A percentile compares a stretch with the other conserved stretches of the same genome.
Conservation (phyloP, 805 yeast species). For the Starmerella khaoyaiensis region DNA sequence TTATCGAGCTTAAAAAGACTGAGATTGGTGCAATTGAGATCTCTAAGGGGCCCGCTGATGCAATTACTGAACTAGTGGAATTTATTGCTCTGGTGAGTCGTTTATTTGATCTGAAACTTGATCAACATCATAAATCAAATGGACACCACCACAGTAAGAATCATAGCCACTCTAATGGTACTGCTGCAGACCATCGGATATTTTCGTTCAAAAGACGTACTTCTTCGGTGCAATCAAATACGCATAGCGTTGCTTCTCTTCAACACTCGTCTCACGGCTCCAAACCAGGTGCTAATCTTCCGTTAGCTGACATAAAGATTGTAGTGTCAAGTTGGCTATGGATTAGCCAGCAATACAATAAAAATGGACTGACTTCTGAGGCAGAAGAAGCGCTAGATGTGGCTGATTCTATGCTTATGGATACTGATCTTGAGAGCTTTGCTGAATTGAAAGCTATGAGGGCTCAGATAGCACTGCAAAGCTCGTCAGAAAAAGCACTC, state of each 20-base stretch:
- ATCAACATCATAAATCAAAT: not conserved
- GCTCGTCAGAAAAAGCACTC: conserved; percentile 13
- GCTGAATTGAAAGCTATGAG: conserved; percentile 7
- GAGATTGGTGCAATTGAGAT: conserved; percentile 57
- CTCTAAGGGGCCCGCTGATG: conserved; percentile 42
- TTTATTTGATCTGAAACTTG: conserved; percentile 29
- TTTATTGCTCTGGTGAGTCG: conserved; percentile 46
- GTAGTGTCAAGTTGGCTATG: conserved; percentile 49
- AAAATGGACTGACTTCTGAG: conserved; percentile 42
- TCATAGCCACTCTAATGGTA: not conserved
- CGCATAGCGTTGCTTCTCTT: conserved; percentile 27
- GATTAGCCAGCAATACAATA: conserved; percentile 51
- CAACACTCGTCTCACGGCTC: not conserved
- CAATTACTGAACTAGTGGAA: conserved; percentile 53
- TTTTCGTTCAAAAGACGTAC: conserved; percentile 7
- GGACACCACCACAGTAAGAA: conserved; percentile 2
- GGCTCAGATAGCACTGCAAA: conserved; percentile 7
- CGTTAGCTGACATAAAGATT: conserved; percentile 10
- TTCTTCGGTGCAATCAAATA: not conserved
- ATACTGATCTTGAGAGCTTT: conserved; percentile 26
- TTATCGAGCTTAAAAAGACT: conserved; percentile 53
- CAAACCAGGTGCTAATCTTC: too few species aligned
- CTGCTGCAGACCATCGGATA: conserved; percentile 1
- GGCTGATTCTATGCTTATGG: conserved; percentile 43
- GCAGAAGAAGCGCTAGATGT: conserved; percentile 62